Conservation (phyloP, 257 asterid genomes). For the Ehretia macrophylla region DNA sequence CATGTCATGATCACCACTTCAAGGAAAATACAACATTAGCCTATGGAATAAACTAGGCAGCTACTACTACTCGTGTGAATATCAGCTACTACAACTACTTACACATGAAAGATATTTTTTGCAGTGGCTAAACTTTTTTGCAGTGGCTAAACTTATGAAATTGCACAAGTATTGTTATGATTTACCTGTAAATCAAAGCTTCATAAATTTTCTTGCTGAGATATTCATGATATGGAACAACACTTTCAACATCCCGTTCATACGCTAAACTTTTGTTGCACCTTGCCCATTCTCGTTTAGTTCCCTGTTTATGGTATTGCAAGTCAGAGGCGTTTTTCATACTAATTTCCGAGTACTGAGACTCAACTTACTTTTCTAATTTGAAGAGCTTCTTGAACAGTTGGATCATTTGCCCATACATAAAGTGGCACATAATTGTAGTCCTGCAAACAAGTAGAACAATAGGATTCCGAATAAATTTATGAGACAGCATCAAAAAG, state of each 20-base stretch:
- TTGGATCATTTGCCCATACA: conserved; percentile 21
- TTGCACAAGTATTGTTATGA: neutral
- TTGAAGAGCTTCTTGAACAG: conserved; percentile 17
- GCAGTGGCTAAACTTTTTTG: too few relatives aligned
- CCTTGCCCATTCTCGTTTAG: conserved; percentile 16
- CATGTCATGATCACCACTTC: conserved; percentile 52
- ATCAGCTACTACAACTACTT: neutral
- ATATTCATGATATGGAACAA: conserved; percentile 14
- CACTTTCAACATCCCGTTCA: neutral
- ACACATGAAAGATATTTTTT: too few relatives aligned
- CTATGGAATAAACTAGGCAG: neutral
- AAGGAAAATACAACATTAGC: neutral
- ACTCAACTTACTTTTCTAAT: conserved; percentile 12
- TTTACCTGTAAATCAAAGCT: conserved; percentile 24
- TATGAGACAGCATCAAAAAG: neutral
- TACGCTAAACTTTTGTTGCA: conserved; percentile 13
- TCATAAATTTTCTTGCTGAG: conserved; percentile 4
- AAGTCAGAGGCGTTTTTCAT: neutral
- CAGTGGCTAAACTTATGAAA: neutral
- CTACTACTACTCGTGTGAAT: too few relatives aligned
- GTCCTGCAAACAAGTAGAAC: neutral
- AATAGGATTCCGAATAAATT: too few relatives aligned
- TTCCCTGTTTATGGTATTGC: conserved; percentile 12
- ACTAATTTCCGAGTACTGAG: neutral
- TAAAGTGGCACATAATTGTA: neutral